Conservation (phyloP, 23 red algal species). For the Rhodosorus marinus region DNA sequence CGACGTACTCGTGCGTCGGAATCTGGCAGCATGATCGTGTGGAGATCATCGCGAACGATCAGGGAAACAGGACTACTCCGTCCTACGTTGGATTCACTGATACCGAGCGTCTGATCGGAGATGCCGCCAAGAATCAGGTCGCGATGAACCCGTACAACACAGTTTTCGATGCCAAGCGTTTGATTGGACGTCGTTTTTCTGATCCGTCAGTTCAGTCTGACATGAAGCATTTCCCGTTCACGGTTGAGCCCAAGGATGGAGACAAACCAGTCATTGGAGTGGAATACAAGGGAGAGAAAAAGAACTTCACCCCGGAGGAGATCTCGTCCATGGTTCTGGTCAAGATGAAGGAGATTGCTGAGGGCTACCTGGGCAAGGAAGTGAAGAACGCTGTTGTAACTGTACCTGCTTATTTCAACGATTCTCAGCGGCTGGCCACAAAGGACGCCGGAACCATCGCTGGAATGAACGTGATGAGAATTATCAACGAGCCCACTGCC, state of each 20-base stretch:
- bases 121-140: constrained; percentile 99
- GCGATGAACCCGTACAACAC: constrained; percentile 95
- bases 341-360: constrained; percentile 98
- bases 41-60: constrained; percentile 97
- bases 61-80: constrained; percentile 96
- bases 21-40: constrained; percentile 76
- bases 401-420: constrained; percentile 98
- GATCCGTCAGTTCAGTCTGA: constrained; percentile 88
- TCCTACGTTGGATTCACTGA: constrained; percentile 99
- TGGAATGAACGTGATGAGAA: constrained; percentile 89
- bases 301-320: constrained; percentile 91
- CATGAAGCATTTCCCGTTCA: constrained; percentile 96
- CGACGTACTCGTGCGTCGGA: constrained; percentile 91
- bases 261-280: constrained; percentile 88
- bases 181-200: constrained; percentile 90
- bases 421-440: constrained; percentile 93
- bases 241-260: constrained; percentile 62
- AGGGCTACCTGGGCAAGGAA: constrained; percentile 75
- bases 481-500: constrained; percentile 99
- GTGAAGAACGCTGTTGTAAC: constrained; percentile 88
- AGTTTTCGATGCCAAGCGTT: constrained; percentile 94
- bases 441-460: constrained; percentile 99
- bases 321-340: constrained; percentile 88
- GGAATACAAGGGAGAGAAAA: constrained; percentile 62
- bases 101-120: constrained; percentile 90